A percentile compares a stretch with the other conserved stretches of the same genome.
phyloP scores from a whole-genome alignment of 139 green algal species.

The Coccomyxa sp. region DNA sequence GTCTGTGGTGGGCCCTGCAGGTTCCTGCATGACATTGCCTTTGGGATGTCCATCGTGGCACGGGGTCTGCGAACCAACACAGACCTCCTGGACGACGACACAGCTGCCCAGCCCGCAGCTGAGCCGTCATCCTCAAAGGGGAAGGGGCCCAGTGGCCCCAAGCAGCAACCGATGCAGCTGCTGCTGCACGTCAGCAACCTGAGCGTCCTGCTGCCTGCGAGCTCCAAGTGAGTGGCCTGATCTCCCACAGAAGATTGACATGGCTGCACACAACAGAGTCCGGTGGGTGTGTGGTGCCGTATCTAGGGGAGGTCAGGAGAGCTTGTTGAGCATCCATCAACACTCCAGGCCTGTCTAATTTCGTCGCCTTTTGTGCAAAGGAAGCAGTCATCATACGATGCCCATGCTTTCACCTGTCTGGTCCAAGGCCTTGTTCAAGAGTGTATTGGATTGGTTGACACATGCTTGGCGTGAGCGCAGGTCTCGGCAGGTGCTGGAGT shows the following conservation, averaged over 20 bases:
- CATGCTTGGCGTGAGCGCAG: neutral
- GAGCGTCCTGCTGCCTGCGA: slow-evolving; percentile 36
- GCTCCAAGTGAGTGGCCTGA: slow-evolving; percentile 12
- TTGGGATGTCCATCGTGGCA: slow-evolving; percentile 36
- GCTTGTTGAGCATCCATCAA: too few species aligned
- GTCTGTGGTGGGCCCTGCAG: too few species aligned
- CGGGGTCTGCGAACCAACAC: neutral
- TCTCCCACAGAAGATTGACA: too few species aligned
- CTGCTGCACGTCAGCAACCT: slow-evolving; percentile 37
- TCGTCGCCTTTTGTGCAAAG: too few species aligned
- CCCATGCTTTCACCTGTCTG: too few species aligned
- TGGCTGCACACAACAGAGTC: too few species aligned
- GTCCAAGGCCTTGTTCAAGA: too few species aligned
- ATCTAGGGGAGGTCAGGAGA: too few species aligned
- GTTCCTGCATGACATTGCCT: slow-evolving; percentile 41
- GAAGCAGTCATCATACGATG: too few species aligned
- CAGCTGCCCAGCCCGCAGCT: neutral
- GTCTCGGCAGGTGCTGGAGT: slow-evolving; percentile 27
- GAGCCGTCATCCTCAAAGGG: neutral
- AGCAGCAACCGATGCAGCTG: slow-evolving; percentile 22
- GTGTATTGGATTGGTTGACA: too few species aligned
- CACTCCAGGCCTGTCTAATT: too few species aligned
- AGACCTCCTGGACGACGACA: neutral
- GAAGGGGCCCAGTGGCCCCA: neutral
- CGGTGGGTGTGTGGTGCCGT: too few species aligned